Evolutionary conservation across 1,284 basidiomycete species (phyloP), one percentile per base, ranked within the genome.

Genomic region (Leccinum pallidistipes): DNA sequence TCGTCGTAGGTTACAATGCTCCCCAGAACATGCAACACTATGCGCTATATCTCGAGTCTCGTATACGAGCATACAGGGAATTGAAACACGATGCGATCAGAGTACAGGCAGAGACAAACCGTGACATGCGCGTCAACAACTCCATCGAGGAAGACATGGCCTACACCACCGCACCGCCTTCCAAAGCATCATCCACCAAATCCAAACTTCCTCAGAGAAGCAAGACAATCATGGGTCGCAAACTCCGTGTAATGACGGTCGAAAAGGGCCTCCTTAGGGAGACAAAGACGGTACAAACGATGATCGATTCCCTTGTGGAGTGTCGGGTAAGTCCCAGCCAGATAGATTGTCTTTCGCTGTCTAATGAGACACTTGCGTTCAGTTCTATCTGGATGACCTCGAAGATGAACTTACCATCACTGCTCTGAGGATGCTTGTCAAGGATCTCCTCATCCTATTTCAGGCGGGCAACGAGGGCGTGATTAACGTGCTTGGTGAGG

Each of bases 381-480:
- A 95, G 91, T 97, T 99, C 76, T 99, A 97, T 77, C 78, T 94
- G 58, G 97, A 98, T 69, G 90, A 98, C 71, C 79, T 97, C 27
- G 90, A 94, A 69, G 96, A 99, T 72, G 93, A 97, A 69, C 84
- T 98, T 56, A 94, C 91, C 1, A 89, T 94, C 60, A 88, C 92
- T 1, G 94, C 97, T 1, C 83, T 98, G 63, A 84, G 94, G 49
- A 94, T 99, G 91, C 82, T 97, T n/a, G 92, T 98, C 67, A 98
- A 98, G 73, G 97, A 99, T 74, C 83, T 99, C 7, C 83, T 99
- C 55, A 92, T 97, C 60, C 81, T 99, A 18, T 98, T 98, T 76
- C 96, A 97, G 72, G 95, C 94, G 3, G 91, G 95, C 63, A 99
- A 99, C 70, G 97, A 99, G 73, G 97, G 97, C 60, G 94, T 98